These are phyloP conservation scores for Russula sp. DNA, from an alignment of 768 basidiomycete species.

Conservation along the genomic window DNA sequence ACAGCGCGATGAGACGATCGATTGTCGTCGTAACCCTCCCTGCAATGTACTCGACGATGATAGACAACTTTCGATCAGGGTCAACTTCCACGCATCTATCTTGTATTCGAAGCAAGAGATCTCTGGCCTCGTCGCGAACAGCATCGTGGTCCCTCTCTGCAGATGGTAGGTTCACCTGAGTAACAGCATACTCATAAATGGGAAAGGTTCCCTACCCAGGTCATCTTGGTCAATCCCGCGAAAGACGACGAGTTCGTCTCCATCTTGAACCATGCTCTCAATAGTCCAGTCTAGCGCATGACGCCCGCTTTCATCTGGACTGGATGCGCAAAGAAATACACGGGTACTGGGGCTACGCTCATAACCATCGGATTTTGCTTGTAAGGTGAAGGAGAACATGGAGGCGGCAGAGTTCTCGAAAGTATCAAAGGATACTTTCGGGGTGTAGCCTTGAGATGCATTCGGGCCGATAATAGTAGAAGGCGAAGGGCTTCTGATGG, in stretches of 20 bases:
- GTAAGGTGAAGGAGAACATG: conserved; percentile 87
- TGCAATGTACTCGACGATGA: conserved; percentile 92
- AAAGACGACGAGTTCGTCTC: conserved; percentile 90
- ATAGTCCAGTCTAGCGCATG: conserved; percentile 94
- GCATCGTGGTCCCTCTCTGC: conserved; percentile 73
- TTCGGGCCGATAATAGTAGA: conserved; percentile 33
- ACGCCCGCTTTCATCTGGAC: conserved; percentile 81
- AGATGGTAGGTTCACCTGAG: conserved; percentile 8
- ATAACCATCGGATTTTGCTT: conserved; percentile 82
- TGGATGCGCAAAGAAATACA: conserved; percentile 86
- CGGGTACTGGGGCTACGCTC: conserved; percentile 70
- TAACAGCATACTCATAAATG: neutral
- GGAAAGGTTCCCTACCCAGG: conserved; percentile 50
- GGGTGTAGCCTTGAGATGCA: conserved; percentile 42
- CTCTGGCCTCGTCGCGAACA: conserved; percentile 80
- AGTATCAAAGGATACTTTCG: conserved; percentile 83
- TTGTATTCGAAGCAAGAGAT: conserved; percentile 76
- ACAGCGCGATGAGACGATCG: conserved; percentile 88
- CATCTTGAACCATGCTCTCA: conserved; percentile 77
- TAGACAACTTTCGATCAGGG: conserved; percentile 76
- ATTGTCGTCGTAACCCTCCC: conserved; percentile 87
- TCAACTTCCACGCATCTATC: conserved; percentile 77
- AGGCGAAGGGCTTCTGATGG: conserved; percentile 9
- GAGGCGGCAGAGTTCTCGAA: conserved; percentile 76
- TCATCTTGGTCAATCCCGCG: conserved; percentile 88